phyloP scores from a whole-genome alignment of 129 eudicot genomes.

The Rutidosis leptorrhynchoides region DNA sequence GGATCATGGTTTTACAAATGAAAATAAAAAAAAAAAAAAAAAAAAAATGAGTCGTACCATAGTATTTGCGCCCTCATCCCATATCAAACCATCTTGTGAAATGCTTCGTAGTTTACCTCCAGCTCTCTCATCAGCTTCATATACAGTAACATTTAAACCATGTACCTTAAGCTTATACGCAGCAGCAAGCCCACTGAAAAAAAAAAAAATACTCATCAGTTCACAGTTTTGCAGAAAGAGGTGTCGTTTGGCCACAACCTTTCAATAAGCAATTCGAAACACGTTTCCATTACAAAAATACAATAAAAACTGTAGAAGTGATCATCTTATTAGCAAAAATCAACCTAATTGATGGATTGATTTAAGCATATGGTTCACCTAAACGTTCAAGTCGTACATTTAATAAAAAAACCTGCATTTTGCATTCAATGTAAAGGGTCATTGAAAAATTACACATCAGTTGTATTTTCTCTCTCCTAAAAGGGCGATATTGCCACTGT shows the following conservation, averaged over 20 bases:
- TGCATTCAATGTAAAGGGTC: too few species aligned
- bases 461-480: too few species aligned
- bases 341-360: neutral
- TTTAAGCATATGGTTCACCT: slow-evolving; percentile 5
- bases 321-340: slow-evolving; percentile 6
- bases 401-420: too few species aligned
- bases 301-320: slow-evolving; percentile 11
- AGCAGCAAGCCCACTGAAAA: slow-evolving; percentile 89
- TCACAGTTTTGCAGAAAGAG: slow-evolving; percentile 4
- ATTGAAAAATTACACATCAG: too few species aligned
- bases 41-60: slow-evolving; percentile 47
- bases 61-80: slow-evolving; percentile 99
- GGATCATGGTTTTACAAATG: too few species aligned
- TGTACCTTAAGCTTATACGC: slow-evolving; percentile 76
- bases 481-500: too few species aligned
- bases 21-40: neutral
- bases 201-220: neutral
- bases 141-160: slow-evolving; percentile 74
- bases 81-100: slow-evolving; percentile 70
- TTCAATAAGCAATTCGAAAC: too few species aligned
- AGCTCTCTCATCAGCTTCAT: slow-evolving; percentile 86
- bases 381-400: neutral
- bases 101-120: slow-evolving; percentile 86
- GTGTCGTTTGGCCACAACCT: too few species aligned
- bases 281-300: neutral